These are phyloP conservation scores for Phycomyces blakesleeanus DNA, from an alignment of 192 early-diverging fungal species.

Conservation along the genomic window DNA sequence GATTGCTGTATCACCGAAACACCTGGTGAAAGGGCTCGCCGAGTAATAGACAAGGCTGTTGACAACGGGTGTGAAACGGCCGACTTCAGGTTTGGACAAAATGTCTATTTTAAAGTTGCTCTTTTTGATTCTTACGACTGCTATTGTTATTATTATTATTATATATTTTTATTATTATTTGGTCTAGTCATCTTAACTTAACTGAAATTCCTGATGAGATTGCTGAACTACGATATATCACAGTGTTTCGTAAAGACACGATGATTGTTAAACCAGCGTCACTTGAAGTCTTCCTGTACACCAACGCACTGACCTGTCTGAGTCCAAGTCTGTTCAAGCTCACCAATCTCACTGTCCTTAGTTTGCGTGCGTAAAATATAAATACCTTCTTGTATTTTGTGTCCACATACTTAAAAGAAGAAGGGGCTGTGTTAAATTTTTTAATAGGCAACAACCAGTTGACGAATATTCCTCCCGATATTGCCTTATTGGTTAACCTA, in stretches of 20 bases:
- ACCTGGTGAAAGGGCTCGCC: constrained; percentile 16
- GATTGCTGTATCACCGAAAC: constrained; percentile 4
- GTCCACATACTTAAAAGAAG: neutral
- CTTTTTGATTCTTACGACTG: no score
- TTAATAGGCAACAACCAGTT: constrained; percentile 41
- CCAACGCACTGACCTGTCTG: constrained; percentile 32
- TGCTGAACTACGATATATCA: constrained; percentile 24
- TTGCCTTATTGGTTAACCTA: constrained; percentile 40
- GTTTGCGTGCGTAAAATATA: constrained; percentile 37
- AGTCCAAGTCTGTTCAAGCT: constrained; percentile 39
- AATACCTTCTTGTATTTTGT: neutral
- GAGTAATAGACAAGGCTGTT: constrained; percentile 20
- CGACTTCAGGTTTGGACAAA: constrained; percentile 19
- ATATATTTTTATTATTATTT: no score
- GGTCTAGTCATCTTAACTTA: constrained; percentile 24
- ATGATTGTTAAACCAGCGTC: constrained; percentile 18
- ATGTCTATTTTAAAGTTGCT: neutral
- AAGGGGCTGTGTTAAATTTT: neutral
- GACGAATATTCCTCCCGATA: constrained; percentile 39
- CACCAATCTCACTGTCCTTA: constrained; percentile 43
- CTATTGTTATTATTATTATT: no score
- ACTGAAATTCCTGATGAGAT: constrained; percentile 29
- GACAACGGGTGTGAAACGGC: constrained; percentile 26
- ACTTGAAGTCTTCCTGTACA: constrained; percentile 44
- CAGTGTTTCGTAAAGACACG: constrained; percentile 20